Evolutionary conservation across 2,329 filamentous ascomycete species (phyloP), one percentile per base, ranked within the genome.

Genomic region (Byssothecium circinans): DNA sequence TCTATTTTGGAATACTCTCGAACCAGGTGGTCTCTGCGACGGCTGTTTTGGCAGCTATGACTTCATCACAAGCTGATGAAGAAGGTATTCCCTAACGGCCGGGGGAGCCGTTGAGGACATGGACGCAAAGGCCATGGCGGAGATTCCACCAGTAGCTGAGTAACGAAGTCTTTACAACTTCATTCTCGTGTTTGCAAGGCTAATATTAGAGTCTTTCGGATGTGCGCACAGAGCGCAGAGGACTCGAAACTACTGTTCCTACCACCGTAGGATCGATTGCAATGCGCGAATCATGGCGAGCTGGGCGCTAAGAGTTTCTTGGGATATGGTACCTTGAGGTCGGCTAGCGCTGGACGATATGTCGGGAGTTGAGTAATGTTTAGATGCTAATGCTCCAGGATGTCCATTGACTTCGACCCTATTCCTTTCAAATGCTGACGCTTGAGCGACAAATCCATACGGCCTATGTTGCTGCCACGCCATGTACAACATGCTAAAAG

Each of bases 161-260:
- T 68, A 63, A 67, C 54, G 40, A 41, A 34, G 43, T 53, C 43
- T 45, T 45, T 32, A 34, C 40, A 45, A 47, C 57, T 48, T 53
- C 52, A 52, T 55, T 33, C 54, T 64, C 57, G 58, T 64, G 58
- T 61, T 55, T 47, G 57, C 40, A 52, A 45, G 54, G 53, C 66
- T 68, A 68, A 68, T 67, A 62, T 65, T 68, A 65, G 62, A 59
- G 48, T 44, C 38, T 39, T 45, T 37, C 23, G 42, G 43, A 40
- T n/a, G 22, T 50, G 52, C 41, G 43, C 45, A 30, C 49, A 50
- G 32, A 45, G 14, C 48, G 49, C 53, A 49, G 53, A 49, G 36
- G 42, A 38, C 46, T 37, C 43, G 44, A 49, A 39, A 49, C 55
- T 41, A 54, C 43, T 45, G 48, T 47, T n/a, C n/a, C n/a, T n/a